Base-by-base conservation (phyloP, 805 yeast species). In the Ascoidea rubescens region DNA sequence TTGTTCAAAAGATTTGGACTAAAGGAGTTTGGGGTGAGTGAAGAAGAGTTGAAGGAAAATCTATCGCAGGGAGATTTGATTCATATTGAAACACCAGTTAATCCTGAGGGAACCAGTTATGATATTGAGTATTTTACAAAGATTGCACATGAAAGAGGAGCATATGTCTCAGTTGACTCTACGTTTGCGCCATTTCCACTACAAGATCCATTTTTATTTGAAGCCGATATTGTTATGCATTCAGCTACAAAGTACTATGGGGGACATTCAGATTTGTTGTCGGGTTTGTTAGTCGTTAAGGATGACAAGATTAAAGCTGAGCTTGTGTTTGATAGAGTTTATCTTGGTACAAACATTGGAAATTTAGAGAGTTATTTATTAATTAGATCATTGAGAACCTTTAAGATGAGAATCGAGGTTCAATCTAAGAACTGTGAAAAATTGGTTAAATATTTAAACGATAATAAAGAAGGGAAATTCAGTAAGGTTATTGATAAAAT, bases 161-260 rank as follows among this genome's bases (percentile, higher is more conserved):
- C 95, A 0, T 59, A 71, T 30, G 67, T 90, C 12, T 61, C 80
- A 31, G 80, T 87, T 14, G 98, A 90, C 66, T 75, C 96, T 5
- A 91, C 97, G 0, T 87, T 91, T 67, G 97, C 96, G 7, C 96
- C 97, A 21, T 95, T 95, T 12, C 96, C 96, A 16, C 67, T 89
- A 53, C 84, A 80, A 59, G 78, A 87, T 55, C 91, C 95, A 5
- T 87, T 88, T 67, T 73, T 73, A 45, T 83, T 78, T 60, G 96
- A 91, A 49, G 96, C 84, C 33, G 97, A 91, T 65, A 68, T 88
- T 57, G 80, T 91, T n/a, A 71, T 91, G 77, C 96, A 90, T 65
- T 87, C 96, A 1, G 96, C 89, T 1, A 90, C 96, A 0, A 90
- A 90, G 64, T 91, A 84, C 67, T 84, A 88, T 61, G 96, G 96